A percentile compares a stretch with the other conserved stretches of the same genome.
phyloP scores from a whole-genome alignment of 768 basidiomycete genomes.

The Hydnomerulius pinastri region DNA sequence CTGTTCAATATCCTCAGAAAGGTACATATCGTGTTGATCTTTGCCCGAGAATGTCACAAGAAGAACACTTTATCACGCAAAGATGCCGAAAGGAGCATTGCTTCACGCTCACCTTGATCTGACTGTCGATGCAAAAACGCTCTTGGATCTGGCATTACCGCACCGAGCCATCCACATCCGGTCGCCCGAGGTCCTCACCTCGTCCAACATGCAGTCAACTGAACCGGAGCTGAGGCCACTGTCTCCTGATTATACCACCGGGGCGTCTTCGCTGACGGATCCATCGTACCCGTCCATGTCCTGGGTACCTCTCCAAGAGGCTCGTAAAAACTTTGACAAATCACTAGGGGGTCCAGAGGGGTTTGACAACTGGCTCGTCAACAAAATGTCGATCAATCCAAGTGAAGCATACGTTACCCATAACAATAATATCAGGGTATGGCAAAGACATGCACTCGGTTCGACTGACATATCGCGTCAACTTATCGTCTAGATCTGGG shows the following conservation, averaged over 20 bases:
- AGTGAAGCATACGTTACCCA: slow-evolving; percentile 72
- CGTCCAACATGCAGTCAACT: slow-evolving; percentile 40
- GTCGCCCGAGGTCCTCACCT: slow-evolving; percentile 39
- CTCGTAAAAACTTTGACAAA: slow-evolving; percentile 52
- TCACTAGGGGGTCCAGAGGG: slow-evolving; percentile 60
- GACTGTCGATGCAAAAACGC: slow-evolving; percentile 54
- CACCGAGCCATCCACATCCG: slow-evolving; percentile 65
- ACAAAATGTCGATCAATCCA: slow-evolving; percentile 65
- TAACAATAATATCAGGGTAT: slow-evolving; percentile 66
- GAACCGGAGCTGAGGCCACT: slow-evolving; percentile 58
- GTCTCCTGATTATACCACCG: slow-evolving; percentile 26
- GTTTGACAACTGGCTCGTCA: slow-evolving; percentile 69
- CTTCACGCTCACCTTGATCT: slow-evolving; percentile 79
- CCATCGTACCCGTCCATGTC: slow-evolving; percentile 41
- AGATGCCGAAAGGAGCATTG: slow-evolving; percentile 84
- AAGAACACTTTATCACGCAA: not conserved
- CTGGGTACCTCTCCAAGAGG: slow-evolving; percentile 60
- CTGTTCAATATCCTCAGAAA: slow-evolving; percentile 64
- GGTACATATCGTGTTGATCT: slow-evolving; percentile 33
- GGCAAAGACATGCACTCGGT: not conserved
- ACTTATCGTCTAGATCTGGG: slow-evolving; percentile 64
- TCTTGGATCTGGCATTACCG: slow-evolving; percentile 56
- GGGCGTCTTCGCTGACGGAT: slow-evolving; percentile 35
- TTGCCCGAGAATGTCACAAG: too few species aligned
- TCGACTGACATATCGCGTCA: not conserved